phyloP scores from a whole-genome alignment of 2,329 filamentous ascomycete species.

The Penicillium sp. region DNA sequence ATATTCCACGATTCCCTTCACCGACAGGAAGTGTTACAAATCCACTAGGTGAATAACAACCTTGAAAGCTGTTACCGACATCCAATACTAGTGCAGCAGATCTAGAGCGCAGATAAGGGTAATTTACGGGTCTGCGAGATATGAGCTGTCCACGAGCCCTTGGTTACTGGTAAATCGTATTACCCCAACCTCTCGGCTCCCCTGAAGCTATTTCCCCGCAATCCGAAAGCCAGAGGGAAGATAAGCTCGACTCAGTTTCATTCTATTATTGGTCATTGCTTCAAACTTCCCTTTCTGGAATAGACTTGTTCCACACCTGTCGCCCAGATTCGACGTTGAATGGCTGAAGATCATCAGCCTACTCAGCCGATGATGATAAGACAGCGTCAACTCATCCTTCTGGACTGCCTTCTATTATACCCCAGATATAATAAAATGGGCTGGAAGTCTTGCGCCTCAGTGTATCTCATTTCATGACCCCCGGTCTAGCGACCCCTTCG shows the following conservation, averaged over 20 bases:
- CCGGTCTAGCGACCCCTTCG: background rate
- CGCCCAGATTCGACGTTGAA: constrained; percentile 3
- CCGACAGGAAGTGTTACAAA: too few relatives aligned
- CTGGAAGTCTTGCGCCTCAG: background rate
- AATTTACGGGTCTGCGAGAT: too few relatives aligned
- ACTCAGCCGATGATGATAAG: constrained; percentile 7
- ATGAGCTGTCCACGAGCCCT: background rate
- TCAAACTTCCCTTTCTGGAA: constrained; percentile 25
- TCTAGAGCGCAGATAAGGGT: too few relatives aligned
- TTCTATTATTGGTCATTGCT: constrained; percentile 20
- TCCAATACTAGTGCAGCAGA: too few relatives aligned
- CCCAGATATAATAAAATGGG: background rate
- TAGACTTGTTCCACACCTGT: constrained; percentile 1
- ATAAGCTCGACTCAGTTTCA: constrained; percentile 8
- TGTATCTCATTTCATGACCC: background rate
- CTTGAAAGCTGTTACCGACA: too few relatives aligned
- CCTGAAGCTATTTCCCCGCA: constrained; percentile 15
- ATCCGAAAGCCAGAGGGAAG: background rate
- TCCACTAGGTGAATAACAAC: too few relatives aligned
- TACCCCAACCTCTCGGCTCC: constrained; percentile 5
- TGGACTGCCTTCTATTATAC: background rate
- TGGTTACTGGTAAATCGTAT: constrained; percentile 8
- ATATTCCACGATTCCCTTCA: too few relatives aligned
- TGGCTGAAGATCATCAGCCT: constrained; percentile 6
- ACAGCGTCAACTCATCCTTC: background rate